phyloP scores from a whole-genome alignment of 257 asterid genomes.

The Eustoma russellianum region DNA sequence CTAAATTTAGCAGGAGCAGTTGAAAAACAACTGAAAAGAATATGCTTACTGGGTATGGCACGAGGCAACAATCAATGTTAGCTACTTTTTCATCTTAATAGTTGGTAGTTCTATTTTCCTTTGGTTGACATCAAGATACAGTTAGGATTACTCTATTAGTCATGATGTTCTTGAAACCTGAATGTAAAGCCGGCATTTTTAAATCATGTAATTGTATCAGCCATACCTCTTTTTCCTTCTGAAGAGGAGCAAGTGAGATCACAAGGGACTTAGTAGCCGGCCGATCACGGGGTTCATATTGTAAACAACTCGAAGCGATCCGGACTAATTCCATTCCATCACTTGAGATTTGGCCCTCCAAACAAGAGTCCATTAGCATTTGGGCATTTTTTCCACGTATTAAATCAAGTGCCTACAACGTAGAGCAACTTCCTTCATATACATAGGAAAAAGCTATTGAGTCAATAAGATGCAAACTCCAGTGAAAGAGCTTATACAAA shows the following conservation, averaged over 20 bases:
- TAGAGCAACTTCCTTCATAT: neutral
- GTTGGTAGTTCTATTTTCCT: too few relatives aligned
- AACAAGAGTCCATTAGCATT: conserved; percentile 39
- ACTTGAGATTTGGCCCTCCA: conserved; percentile 37
- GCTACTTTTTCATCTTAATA: too few relatives aligned
- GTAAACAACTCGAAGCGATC: conserved; percentile 37
- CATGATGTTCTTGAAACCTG: too few relatives aligned
- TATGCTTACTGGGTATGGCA: too few relatives aligned
- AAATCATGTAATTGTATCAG: too few relatives aligned
- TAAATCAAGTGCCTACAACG: conserved; percentile 40
- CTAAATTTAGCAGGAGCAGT: neutral
- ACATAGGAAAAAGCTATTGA: too few relatives aligned
- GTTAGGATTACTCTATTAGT: too few relatives aligned
- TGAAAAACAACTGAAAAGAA: too few relatives aligned
- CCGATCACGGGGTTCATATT: conserved; percentile 38
- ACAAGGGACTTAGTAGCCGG: conserved; percentile 33
- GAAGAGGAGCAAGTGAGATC: conserved; percentile 30
- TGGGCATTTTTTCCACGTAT: conserved; percentile 32
- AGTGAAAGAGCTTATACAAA: too few relatives aligned
- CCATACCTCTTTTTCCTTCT: conserved; percentile 30
- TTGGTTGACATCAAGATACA: neutral
- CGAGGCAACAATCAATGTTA: too few relatives aligned
- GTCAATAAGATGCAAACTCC: too few relatives aligned
- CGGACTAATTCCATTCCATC: conserved; percentile 32
- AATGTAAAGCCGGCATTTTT: too few relatives aligned